Base-by-base conservation (phyloP, 345 rosid genomes). In the Cardiospermum halicacabum region DNA sequence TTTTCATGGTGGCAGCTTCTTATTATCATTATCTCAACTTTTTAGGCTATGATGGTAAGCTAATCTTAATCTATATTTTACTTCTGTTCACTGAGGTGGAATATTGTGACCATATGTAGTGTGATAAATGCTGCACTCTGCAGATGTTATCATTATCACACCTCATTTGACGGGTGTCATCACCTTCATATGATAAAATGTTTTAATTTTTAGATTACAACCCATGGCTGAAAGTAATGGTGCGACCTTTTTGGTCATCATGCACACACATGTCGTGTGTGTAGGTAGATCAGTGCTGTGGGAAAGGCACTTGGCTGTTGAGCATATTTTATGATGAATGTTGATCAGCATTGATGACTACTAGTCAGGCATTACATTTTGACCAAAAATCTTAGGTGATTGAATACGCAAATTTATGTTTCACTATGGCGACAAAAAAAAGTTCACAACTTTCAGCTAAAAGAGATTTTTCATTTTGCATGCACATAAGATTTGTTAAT, bases 11-110 rank as follows among this genome's bases (percentile, higher is more conserved):
- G 69, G 96, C 96, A 7, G 84, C 90, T 55, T 89, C 92, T 0
- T 89, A 91, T 78, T 95, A 95, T 76, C 97, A 95, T 80, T 91
- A 95, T 76, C 99, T 95, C 64, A 95, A 91, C 85, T 95, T 95
- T 69, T 77, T 95, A 61, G 99, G 99, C 53, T 95, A 91, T 81
- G 97, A 91, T 24, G 97, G 97, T 95, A 78, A 77, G 89, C 74
- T 67, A 31, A 63, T 51, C 64, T 43, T 19, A 39, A 10, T 27
- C 24, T 19, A 19, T 28, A 42, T 42, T 27, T 55, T 43, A 8
- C 37, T 28, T 59, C 61, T 45, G 8, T 30, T 28, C 37, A 28
- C 19, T 4, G 22, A 26, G 12, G 45, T 28, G 64, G 36, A 50
- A 61, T 31, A 24, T 62, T 48, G 45, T 55, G 19, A 36, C 10